Evolutionary conservation across 306 rosid species (phyloP).

Genomic region (Cicer yamashitae): DNA sequence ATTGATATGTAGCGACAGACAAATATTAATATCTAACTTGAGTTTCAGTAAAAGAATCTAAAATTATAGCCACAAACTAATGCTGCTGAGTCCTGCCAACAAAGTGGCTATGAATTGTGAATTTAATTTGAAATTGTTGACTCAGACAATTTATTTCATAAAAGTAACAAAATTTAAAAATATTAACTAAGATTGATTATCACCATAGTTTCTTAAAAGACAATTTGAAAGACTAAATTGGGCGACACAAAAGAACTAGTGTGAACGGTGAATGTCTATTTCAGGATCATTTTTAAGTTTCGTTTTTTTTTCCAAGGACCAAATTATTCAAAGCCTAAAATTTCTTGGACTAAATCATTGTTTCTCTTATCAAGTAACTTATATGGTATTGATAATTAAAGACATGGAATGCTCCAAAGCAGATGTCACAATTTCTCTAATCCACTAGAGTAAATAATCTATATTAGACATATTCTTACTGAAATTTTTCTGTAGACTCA

Average conservation of each 20-base stretch:
- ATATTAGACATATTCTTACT: constrained; percentile 38
- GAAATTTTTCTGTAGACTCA: constrained; percentile 49
- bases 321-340: not conserved
- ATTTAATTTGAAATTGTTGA: not conserved
- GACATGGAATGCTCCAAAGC: constrained; percentile 12
- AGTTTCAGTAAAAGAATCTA: not conserved
- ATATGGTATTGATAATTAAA: not conserved
- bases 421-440: constrained; percentile 17
- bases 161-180: not conserved
- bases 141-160: not conserved
- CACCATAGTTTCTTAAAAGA: not conserved
- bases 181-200: not conserved
- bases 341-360: not conserved
- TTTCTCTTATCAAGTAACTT: not conserved
- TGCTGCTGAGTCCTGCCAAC: not conserved
- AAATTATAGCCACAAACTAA: not conserved
- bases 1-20: not conserved
- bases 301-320: not conserved
- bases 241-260: not conserved
- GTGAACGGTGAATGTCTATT: not conserved
- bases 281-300: not conserved
- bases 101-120: not conserved
- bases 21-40: not conserved
- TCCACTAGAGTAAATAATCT: constrained; percentile 39
- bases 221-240: not conserved